Evolutionary conservation across 2,329 filamentous ascomycete genomes (phyloP).

Genomic region (Leptographium radiaticola): DNA sequence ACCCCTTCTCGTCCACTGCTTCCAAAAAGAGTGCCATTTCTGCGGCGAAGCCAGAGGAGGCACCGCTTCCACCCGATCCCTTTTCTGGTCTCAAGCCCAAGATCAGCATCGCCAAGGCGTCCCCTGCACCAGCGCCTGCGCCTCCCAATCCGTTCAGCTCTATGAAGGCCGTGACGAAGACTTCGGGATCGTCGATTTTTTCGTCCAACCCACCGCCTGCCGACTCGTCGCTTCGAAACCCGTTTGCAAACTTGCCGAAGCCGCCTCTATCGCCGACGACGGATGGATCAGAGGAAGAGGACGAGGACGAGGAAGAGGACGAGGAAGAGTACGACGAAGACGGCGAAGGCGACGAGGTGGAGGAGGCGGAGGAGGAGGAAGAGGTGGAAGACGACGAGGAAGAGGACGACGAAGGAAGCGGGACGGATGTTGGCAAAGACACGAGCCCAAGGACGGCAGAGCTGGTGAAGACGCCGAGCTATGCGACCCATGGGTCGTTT

Average conservation of each 20-base stretch:
- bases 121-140: slow-evolving; percentile 3
- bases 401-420: slow-evolving; percentile 45
- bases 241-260: slow-evolving; percentile 11
- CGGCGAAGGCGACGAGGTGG: slow-evolving; percentile 26
- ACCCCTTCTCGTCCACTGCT: background rate
- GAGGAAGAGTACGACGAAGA: slow-evolving; percentile 27
- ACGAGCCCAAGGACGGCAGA: slow-evolving; percentile 35
- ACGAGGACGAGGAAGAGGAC: slow-evolving; percentile 20
- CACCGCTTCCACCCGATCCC: slow-evolving; percentile 15
- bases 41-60: background rate
- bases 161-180: slow-evolving; percentile 1
- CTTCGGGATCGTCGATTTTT: slow-evolving; percentile 6
- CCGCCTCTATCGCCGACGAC: slow-evolving; percentile 8
- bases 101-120: slow-evolving; percentile 8
- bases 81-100: slow-evolving; percentile 12
- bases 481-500: slow-evolving; percentile 48
- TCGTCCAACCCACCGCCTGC: slow-evolving; percentile 2
- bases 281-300: slow-evolving; percentile 13
- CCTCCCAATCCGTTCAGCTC: slow-evolving; percentile 4
- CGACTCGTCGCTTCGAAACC: slow-evolving; percentile 3
- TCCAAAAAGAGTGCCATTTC: background rate
- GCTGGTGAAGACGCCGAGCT: slow-evolving; percentile 32
- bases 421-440: slow-evolving; percentile 52
- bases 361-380: slow-evolving; percentile 25
- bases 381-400: slow-evolving; percentile 29